A percentile compares a stretch with the other conserved stretches of the same genome.
Evolutionary conservation across 176 grass and related monocot species (phyloP).

Genomic region (Cymbopogon citratus): DNA sequence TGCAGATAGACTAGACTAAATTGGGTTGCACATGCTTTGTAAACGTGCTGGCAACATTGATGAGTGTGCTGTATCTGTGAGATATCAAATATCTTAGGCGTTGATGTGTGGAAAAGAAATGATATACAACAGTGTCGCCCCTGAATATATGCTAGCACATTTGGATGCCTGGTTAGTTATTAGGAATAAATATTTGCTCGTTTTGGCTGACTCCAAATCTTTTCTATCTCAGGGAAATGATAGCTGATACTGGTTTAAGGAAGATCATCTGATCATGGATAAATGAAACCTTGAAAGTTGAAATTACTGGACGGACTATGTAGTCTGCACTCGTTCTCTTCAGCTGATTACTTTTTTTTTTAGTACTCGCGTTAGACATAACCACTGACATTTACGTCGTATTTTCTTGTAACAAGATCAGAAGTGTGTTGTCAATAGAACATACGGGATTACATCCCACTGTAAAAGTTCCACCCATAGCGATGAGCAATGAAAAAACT

Average conservation of each 20-base stretch:
- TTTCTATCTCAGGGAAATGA: no score
- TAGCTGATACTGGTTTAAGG: no score
- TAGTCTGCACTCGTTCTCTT: not conserved
- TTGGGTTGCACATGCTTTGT: not conserved
- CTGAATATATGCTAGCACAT: no score
- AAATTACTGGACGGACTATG: not conserved
- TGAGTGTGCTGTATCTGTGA: no score
- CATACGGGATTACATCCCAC: not conserved
- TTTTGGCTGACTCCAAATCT: not conserved
- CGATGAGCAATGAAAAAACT: not conserved
- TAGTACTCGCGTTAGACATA: not conserved
- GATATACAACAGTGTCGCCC: not conserved
- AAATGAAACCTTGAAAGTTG: not conserved
- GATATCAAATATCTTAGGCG: not conserved
- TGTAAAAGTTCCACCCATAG: slow-evolving; percentile 5
- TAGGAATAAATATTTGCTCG: no score
- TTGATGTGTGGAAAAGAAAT: not conserved
- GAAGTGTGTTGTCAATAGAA: slow-evolving; percentile 7
- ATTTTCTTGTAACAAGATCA: slow-evolving; percentile 3
- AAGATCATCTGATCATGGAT: not conserved
- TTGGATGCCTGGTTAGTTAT: no score
- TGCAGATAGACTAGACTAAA: not conserved
- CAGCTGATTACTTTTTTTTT: no score
- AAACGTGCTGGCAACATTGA: not conserved
- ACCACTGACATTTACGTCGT: not conserved